phyloP scores from a whole-genome alignment of 768 basidiomycete genomes.

The Kwoniella newhampshirensis region DNA sequence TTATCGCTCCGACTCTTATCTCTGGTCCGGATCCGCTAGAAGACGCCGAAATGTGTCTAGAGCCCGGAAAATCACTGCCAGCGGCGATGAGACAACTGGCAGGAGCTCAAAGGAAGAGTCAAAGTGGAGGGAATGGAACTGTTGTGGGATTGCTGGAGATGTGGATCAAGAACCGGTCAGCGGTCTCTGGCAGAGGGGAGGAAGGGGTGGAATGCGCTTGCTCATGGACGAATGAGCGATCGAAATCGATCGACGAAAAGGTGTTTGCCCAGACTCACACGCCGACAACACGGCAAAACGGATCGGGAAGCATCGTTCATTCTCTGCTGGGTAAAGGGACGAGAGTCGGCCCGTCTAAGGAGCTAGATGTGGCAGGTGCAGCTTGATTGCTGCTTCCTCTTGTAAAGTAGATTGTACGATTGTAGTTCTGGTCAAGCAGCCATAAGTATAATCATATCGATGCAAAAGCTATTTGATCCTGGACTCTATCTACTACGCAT shows the following conservation, averaged over 20 bases:
- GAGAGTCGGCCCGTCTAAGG: no score
- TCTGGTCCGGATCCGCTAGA: constrained; percentile 32
- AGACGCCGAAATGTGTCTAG: constrained; percentile 39
- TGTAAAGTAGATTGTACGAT: no score
- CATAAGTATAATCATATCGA: no score
- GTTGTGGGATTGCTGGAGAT: constrained; percentile 36
- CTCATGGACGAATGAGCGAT: background rate
- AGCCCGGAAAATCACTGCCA: constrained; percentile 32
- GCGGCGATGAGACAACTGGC: constrained; percentile 26
- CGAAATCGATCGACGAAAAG: background rate
- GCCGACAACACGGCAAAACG: background rate
- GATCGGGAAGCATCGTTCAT: background rate
- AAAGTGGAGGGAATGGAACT: constrained; percentile 6
- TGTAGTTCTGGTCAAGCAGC: no score
- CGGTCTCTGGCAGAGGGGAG: background rate
- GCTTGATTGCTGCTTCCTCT: no score
- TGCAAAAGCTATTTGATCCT: no score
- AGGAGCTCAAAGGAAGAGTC: background rate
- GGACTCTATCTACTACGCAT: background rate
- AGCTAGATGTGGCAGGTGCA: background rate
- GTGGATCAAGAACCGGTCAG: constrained; percentile 20
- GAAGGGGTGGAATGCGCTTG: background rate
- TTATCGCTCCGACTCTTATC: constrained; percentile 38
- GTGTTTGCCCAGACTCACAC: background rate
- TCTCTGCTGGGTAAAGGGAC: background rate